These are phyloP conservation scores for Eutrema japonicum DNA, from an alignment of 345 rosid genomes.

Conservation along the genomic window DNA sequence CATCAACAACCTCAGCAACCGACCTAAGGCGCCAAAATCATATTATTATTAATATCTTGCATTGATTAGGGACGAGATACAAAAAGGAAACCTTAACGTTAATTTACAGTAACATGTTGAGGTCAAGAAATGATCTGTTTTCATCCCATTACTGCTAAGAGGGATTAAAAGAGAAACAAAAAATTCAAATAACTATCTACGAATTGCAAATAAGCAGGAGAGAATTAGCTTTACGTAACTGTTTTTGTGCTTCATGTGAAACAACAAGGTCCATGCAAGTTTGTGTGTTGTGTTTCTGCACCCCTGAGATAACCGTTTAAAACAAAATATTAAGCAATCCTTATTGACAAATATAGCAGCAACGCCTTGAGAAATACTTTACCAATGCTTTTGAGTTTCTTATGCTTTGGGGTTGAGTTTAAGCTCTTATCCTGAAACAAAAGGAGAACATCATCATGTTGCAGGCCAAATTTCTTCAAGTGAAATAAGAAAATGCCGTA, in stretches of 20 bases:
- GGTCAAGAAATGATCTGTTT: not conserved
- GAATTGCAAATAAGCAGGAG: conserved; percentile 26
- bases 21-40: conserved; percentile 49
- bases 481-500: conserved; percentile 5
- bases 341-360: conserved; percentile 24
- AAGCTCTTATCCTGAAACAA: conserved; percentile 56
- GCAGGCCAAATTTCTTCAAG: conserved; percentile 1
- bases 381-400: conserved; percentile 80
- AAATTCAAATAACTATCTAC: not conserved
- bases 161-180: conserved; percentile 6
- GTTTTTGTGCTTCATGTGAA: conserved; percentile 52
- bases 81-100: conserved; percentile 11
- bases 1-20: conserved; percentile 59
- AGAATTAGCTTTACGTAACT: conserved; percentile 55
- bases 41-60: not conserved
- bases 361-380: conserved; percentile 22
- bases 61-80: conserved; percentile 3
- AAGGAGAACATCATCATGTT: conserved; percentile 25
- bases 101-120: conserved; percentile 10
- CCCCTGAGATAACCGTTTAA: conserved; percentile 52
- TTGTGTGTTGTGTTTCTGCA: conserved; percentile 55
- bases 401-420: conserved; percentile 59
- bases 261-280: conserved; percentile 49
- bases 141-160: conserved; percentile 8
- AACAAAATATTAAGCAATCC: conserved; percentile 26